Percentiles rank a stretch among this genome's conserved stretches.
Conservation (phyloP, 768 basidiomycete species). For the Termitomyces titanicus region DNA sequence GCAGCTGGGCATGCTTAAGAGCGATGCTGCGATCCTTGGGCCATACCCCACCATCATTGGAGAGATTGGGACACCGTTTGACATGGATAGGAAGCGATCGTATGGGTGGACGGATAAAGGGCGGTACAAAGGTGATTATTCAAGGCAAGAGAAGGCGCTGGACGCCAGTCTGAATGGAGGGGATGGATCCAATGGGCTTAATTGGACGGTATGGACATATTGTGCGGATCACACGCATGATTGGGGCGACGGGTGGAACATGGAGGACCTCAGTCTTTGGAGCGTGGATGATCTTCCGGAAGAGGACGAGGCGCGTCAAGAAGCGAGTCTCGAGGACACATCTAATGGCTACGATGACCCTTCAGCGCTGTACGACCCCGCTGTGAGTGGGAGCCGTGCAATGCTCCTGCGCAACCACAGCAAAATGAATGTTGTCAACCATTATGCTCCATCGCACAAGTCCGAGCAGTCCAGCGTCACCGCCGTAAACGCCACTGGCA, state of each 20-base stretch:
- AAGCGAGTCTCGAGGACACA: conserved; percentile 4
- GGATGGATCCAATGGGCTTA: conserved; percentile 74
- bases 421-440: not conserved
- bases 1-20: conserved; percentile 77
- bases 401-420: conserved; percentile 31
- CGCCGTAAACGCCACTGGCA: conserved; percentile 17
- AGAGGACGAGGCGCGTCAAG: conserved; percentile 14
- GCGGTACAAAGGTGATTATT: conserved; percentile 71
- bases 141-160: conserved; percentile 75
- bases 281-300: conserved; percentile 62
- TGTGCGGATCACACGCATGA: conserved; percentile 76
- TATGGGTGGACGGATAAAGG: conserved; percentile 78
- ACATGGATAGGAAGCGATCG: conserved; percentile 84
- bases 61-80: conserved; percentile 93
- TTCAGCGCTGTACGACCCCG: conserved; percentile 13
- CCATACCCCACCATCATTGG: conserved; percentile 88
- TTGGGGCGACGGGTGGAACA: conserved; percentile 97
- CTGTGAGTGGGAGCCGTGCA: conserved; percentile 34
- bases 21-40: conserved; percentile 65
- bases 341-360: conserved; percentile 14
- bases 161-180: conserved; percentile 78
- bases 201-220: conserved; percentile 88
- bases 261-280: conserved; percentile 93
- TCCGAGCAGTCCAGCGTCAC: conserved; percentile 7
- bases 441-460: not conserved